phyloP scores from a whole-genome alignment of 192 early-diverging fungal species.

The Entomortierella chlamydospora region DNA sequence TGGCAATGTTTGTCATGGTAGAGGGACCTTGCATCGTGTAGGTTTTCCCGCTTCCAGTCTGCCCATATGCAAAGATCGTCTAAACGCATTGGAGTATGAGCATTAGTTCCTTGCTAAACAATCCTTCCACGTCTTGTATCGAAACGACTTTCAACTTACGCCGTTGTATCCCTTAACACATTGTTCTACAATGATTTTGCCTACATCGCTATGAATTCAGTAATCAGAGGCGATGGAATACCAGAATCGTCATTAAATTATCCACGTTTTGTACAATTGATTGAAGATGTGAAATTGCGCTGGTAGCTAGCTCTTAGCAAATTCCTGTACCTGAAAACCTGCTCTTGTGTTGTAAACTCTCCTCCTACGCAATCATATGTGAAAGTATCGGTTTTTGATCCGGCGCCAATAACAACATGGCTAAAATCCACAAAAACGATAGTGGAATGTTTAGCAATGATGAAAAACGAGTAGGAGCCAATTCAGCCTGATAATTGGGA shows the following conservation, averaged over 20 bases:
- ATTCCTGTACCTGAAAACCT: conserved; percentile 49
- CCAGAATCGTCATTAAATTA: no score
- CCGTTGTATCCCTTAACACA: conserved; percentile 81
- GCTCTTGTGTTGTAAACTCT: conserved; percentile 62
- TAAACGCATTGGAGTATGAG: not conserved
- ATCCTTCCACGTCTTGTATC: not conserved
- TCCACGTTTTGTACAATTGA: no score
- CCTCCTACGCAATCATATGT: conserved; percentile 75
- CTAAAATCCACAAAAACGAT: not conserved
- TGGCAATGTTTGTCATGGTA: conserved; percentile 75
- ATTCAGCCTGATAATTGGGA: not conserved
- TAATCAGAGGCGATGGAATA: conserved; percentile 8
- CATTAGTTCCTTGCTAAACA: not conserved
- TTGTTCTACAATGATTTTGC: conserved; percentile 70
- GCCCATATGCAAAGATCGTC: conserved; percentile 82
- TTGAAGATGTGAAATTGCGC: no score
- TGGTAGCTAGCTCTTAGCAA: no score
- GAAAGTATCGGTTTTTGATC: conserved; percentile 69
- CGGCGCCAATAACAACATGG: conserved; percentile 57
- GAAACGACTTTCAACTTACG: conserved; percentile 4
- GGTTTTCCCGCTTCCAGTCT: conserved; percentile 82
- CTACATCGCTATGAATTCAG: conserved; percentile 53
- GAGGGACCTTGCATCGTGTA: conserved; percentile 87
- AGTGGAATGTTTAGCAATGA: no score
- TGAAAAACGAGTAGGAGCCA: no score